These are phyloP conservation scores for Fusarium sp. DNA, from an alignment of 2,329 filamentous ascomycete genomes.

Conservation along the genomic window DNA sequence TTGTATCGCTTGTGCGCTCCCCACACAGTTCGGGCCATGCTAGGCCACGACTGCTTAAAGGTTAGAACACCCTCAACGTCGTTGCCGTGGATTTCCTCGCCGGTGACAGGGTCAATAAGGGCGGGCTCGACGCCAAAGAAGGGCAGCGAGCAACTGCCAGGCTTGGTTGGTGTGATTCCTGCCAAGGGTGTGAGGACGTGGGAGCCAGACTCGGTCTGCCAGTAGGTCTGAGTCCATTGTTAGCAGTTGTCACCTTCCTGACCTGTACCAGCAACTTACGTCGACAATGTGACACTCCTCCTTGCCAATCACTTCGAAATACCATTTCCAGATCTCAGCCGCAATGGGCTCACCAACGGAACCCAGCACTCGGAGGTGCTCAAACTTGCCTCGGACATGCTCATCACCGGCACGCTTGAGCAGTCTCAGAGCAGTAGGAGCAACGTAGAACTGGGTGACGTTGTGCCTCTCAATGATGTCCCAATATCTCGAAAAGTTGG, in stretches of 20 bases:
- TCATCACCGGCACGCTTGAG: slow-evolving; percentile 96
- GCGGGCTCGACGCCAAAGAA: slow-evolving; percentile 99
- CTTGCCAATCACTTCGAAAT: slow-evolving; percentile 94
- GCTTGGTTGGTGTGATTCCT: slow-evolving; percentile 95
- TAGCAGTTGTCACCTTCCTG: slow-evolving; percentile 10
- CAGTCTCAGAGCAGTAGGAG: slow-evolving; percentile 90
- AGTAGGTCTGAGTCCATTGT: slow-evolving; percentile 80
- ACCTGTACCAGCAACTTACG: slow-evolving; percentile 67
- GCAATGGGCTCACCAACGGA: slow-evolving; percentile 98
- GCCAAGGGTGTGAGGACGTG: slow-evolving; percentile 94
- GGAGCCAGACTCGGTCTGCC: slow-evolving; percentile 99
- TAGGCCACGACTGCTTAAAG: slow-evolving; percentile 98
- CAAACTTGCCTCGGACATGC: slow-evolving; percentile 90
- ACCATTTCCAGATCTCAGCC: slow-evolving; percentile 99
- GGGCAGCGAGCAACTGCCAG: slow-evolving; percentile 91
- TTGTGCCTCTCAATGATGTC: slow-evolving; percentile 95
- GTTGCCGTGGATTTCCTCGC: slow-evolving; percentile 92
- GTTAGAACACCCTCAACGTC: slow-evolving; percentile 96
- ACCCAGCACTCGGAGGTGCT: slow-evolving; percentile 86
- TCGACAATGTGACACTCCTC: slow-evolving; percentile 93
- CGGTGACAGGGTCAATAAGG: slow-evolving; percentile 96
- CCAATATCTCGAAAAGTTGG: slow-evolving; percentile 98
- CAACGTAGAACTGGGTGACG: slow-evolving; percentile 98
- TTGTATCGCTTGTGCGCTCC: slow-evolving; percentile 98
- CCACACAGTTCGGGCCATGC: slow-evolving; percentile 98